A percentile compares a stretch with the other conserved stretches of the same genome.
Evolutionary conservation across 1,139 yeast genomes (phyloP).

Genomic region (Suhomyces bolitotheri): DNA sequence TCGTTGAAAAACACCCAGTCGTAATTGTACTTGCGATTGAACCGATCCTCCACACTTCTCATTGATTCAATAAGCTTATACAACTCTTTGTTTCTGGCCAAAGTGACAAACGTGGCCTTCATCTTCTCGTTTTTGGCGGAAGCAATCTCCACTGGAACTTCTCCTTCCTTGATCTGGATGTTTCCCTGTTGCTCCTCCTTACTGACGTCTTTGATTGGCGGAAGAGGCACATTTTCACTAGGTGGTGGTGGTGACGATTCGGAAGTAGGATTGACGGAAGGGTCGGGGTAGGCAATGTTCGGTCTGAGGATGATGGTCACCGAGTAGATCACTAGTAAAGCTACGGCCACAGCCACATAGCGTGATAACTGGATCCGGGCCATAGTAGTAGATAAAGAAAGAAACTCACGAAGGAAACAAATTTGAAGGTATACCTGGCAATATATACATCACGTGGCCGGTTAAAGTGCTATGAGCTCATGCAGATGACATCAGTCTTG

Average conservation of each 20-base stretch:
- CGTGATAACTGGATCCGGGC: slow-evolving; percentile 23
- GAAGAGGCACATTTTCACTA: slow-evolving; percentile 1
- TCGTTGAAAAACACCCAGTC: slow-evolving; percentile 84
- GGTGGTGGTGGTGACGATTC: slow-evolving; percentile 1
- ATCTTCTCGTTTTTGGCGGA: slow-evolving; percentile 24
- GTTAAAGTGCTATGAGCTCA: too few species aligned
- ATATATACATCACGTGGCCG: not conserved
- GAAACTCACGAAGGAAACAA: not conserved
- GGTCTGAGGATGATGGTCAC: slow-evolving; percentile 20
- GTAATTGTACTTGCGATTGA: slow-evolving; percentile 64
- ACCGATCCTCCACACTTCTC: slow-evolving; percentile 69
- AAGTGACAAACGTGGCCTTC: slow-evolving; percentile 62
- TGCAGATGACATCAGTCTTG: too few species aligned
- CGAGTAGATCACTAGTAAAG: slow-evolving; percentile 21
- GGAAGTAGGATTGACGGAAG: slow-evolving; percentile 18
- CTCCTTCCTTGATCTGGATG: slow-evolving; percentile 12
- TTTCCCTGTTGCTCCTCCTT: slow-evolving; percentile 17
- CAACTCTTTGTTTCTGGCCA: slow-evolving; percentile 65
- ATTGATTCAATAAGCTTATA: slow-evolving; percentile 64
- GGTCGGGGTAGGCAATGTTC: slow-evolving; percentile 22
- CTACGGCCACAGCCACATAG: slow-evolving; percentile 21
- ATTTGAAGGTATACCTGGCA: not conserved
- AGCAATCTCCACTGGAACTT: slow-evolving; percentile 2
- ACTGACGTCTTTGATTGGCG: slow-evolving; percentile 22
- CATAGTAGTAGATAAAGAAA: slow-evolving; percentile 13